phyloP scores from a whole-genome alignment of 192 early-diverging fungal genomes.

The Linnemannia hyalina region DNA sequence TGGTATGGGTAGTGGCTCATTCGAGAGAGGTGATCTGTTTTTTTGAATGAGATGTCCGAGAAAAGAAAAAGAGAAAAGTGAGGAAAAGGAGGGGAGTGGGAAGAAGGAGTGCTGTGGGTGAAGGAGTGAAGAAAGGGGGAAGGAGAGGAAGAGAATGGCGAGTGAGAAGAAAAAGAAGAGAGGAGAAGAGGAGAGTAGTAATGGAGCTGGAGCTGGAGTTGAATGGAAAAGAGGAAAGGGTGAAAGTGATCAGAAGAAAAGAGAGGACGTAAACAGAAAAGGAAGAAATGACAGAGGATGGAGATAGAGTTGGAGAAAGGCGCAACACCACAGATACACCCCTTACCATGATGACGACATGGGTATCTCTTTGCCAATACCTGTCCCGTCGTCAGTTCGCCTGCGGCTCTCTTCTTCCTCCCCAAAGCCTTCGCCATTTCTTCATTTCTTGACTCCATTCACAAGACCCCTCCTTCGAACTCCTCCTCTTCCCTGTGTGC shows the following conservation, averaged over 20 bases:
- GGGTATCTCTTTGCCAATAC: no score
- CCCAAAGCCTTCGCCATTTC: no score
- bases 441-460: no score
- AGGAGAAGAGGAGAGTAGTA: not conserved
- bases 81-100: not conserved
- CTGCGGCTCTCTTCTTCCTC: no score
- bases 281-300: no score
- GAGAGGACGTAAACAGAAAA: no score
- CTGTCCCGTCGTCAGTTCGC: no score
- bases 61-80: not conserved
- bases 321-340: no score
- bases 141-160: no score
- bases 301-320: no score
- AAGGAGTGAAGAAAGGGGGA: not conserved
- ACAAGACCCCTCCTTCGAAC: not conserved
- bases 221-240: not conserved
- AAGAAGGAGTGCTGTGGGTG: not conserved
- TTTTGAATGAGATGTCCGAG: not conserved
- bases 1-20: slow-evolving; percentile 6
- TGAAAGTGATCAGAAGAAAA: no score
- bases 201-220: not conserved
- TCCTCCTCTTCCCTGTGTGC: not conserved
- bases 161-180: not conserved
- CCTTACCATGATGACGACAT: no score
- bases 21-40: not conserved